Base-by-base conservation (phyloP, 2,329 filamentous ascomycete species). In the Dothidotthia symphoricarpi region DNA sequence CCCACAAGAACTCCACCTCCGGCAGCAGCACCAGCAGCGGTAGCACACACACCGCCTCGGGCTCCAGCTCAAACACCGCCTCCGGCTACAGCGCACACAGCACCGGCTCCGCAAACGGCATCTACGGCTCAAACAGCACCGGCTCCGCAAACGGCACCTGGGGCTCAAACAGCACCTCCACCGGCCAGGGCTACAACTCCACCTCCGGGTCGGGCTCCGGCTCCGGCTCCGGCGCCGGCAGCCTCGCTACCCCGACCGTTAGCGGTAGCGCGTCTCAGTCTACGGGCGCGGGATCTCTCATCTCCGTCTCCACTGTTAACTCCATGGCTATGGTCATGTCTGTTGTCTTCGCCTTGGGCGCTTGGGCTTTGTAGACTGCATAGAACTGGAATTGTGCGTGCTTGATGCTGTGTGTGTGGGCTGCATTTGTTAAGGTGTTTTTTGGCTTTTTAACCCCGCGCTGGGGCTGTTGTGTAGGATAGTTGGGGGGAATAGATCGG, bases 321-420 rank as follows among this genome's bases (percentile, higher is more conserved):
- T 48, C 49, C 17, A 53, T 54, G 46, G 47, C 53, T 17, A 49
- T 60, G 46, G 51, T 39, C 9, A 33, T 60, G 26, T 59, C 57
- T 3, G 49, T 54, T n/a, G 46, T 59, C 33, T 56, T 59, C 16
- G 55, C 54, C 11, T 34, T 47, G 6, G 54, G 52, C 32, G 45
- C 50, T 15, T 59, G 53, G 51, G 46, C 51, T 8, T 42, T 58
- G 49, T 61, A 56, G 37, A 22, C 19, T 22, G 25, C 16, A 9
- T 28, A 9, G 12, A 8, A 3, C 8, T 14, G 11, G 22, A 28
- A 15, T 12, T 6, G 26, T 12, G 6, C 12, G 6, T 11, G 15
- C 6, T 9, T n/a, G 29, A n/a, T 27, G 25, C 11, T 27, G 25
- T 27, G 13, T 27, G 13, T n/a, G n/a, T n/a, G n/a, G n/a, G n/a